Evolutionary conservation across 1,139 yeast species (phyloP), one percentile per base, ranked within the genome.

Genomic region (Nematodospora anomalae): DNA sequence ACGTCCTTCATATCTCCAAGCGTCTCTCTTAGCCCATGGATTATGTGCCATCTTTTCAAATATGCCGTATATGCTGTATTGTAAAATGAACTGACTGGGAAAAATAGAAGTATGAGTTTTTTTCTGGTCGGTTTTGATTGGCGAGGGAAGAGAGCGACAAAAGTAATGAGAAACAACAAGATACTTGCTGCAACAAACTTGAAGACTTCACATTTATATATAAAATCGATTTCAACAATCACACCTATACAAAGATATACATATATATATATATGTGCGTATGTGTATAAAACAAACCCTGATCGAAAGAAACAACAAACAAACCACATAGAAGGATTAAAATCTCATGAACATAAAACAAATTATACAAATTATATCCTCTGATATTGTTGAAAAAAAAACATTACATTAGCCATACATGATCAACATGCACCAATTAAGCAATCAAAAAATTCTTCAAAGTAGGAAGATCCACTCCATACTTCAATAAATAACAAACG

Each of bases 1-100:
- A 41, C 81, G 86, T 43, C 94, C 95, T 53, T 80, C 83, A 62
- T 79, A 83, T 71, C 95, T 80, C 96, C 96, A 87, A 37, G 95
- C 95, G 60, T 87, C 95, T 74, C 95, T 83, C 52, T 67, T 69
- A 36, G 74, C 76, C 76, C 76, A 71, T 38, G 75, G 76, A 52
- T 70, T 69, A 23, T 38, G 41, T 35, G 42, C 45, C 40, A 43
- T 33, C 16, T 33, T 18, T 18, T 18, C 21, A 18, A 18, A 18
- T 18, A 18, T 8, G 21, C 8, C 8, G 21, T 18, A 18, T 18
- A 8, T 6, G 8, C 21, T 6, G 8, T 8, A 18, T 18, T 6
- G 21, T 18, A 18, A 18, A 18, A n/a, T n/a, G n/a, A n/a, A n/a
- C n/a, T n/a, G n/a, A n/a, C n/a, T n/a, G n/a, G n/a, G n/a, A n/a